Evolutionary conservation across 1,284 basidiomycete species (phyloP), one percentile per base, ranked within the genome.

Genomic region (Ganoderma lucidum): DNA sequence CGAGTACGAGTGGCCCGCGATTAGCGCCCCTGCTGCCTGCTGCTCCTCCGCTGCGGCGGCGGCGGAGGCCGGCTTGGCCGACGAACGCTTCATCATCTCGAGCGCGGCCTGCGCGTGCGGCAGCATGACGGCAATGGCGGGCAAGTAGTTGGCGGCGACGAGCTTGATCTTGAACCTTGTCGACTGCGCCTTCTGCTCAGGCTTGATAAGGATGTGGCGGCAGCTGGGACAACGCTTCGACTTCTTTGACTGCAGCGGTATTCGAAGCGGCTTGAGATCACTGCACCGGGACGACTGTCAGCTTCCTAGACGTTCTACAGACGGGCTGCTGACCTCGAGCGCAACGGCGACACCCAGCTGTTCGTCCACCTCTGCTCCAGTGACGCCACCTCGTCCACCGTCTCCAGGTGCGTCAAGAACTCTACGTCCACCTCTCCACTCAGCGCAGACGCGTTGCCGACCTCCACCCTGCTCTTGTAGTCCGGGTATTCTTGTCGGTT

Each of bases 131-230:
- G 90, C 88, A 53, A 98, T 93, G 2, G 93, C 89, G 0, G 97
- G 98, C 19, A 99, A 85, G 80, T 98, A 99, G 80, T 95, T 97
- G 35, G 92, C 88, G 0, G 97, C 98, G 60, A 97, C 94, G 60
- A 98, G 91, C 80, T 98, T 98, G 83, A 99, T 99, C 83, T 99
- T 99, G 88, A 93, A 98, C 6, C 95, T 89, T 42, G 95, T 93
- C 6, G 94, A 95, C 75, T 95, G 93, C 0, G 96, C 93, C 80
- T 99, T 99, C 76, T 96, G 94, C 79, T 99, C 98, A 1, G 98
- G 98, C 78, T 98, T 98, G 82, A 99, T 97, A 70, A 99, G 88
- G 74, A 99, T 97, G 81, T 99, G 97, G 17, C 94, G 91, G 79
- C 98, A 99, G 2, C 87, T 88, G 6, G 96, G 92, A 83, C 98